Evolutionary conservation across 1,284 basidiomycete species (phyloP).

Genomic region (Irpex sp.): DNA sequence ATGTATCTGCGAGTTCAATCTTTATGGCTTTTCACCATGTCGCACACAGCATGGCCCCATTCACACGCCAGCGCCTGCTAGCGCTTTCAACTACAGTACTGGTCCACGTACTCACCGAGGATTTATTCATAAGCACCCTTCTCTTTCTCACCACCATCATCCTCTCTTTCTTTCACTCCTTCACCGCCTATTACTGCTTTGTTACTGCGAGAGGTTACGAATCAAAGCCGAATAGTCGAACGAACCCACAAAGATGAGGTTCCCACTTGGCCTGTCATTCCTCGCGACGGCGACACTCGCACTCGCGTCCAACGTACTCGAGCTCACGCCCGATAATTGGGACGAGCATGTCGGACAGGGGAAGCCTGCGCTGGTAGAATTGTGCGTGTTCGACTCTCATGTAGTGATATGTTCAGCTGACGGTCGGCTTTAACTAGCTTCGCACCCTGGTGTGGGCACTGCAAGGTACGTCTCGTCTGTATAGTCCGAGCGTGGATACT

Average conservation of each 20-base stretch:
- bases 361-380: slow-evolving; percentile 84
- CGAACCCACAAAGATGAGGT: slow-evolving; percentile 45
- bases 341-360: slow-evolving; percentile 72
- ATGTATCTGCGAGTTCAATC: too few relatives aligned
- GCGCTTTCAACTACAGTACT: not conserved
- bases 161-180: not conserved
- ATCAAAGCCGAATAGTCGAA: not conserved
- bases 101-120: slow-evolving; percentile 9
- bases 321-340: slow-evolving; percentile 75
- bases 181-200: not conserved
- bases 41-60: too few relatives aligned
- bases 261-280: slow-evolving; percentile 46
- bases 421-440: slow-evolving; percentile 42
- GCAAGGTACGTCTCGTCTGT: slow-evolving; percentile 55
- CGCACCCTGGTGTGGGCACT: slow-evolving; percentile 85
- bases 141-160: not conserved
- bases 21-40: too few relatives aligned
- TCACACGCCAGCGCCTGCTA: too few relatives aligned
- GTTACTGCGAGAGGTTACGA: not conserved
- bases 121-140: not conserved
- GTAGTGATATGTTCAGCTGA: slow-evolving; percentile 2
- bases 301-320: slow-evolving; percentile 78
- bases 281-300: slow-evolving; percentile 45
- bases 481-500: not conserved
- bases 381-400: slow-evolving; percentile 51